phyloP scores from a whole-genome alignment of 2,329 filamentous ascomycete genomes.

The Tolypocladium endophyticum region DNA sequence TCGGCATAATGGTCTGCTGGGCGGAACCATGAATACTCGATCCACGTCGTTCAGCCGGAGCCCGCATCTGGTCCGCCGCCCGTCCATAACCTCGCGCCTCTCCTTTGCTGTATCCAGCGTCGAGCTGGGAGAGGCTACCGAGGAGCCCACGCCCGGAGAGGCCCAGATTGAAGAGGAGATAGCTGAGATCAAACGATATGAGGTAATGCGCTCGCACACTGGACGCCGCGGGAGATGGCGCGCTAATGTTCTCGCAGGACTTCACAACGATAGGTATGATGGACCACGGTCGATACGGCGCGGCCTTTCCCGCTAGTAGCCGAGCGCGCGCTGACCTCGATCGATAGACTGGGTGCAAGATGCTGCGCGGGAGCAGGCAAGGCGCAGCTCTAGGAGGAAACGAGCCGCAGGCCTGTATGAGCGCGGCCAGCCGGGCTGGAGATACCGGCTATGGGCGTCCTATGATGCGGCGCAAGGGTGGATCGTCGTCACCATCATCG shows the following conservation, averaged over 20 bases:
- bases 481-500: conserved; percentile 93
- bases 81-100: conserved; percentile 54
- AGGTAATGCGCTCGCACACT: conserved; percentile 33
- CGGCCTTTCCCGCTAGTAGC: conserved; percentile 5
- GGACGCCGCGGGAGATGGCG: not conserved
- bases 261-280: conserved; percentile 82
- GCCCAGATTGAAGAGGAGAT: conserved; percentile 86
- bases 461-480: conserved; percentile 96
- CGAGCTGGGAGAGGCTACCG: conserved; percentile 49
- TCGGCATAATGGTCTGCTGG: conserved; percentile 27
- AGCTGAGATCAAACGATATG: conserved; percentile 94
- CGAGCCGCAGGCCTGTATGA: conserved; percentile 65
- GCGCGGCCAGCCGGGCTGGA: conserved; percentile 61
- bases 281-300: not conserved
- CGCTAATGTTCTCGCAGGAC: conserved; percentile 38
- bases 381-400: conserved; percentile 65
- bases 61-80: conserved; percentile 31
- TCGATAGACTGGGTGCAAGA: conserved; percentile 88
- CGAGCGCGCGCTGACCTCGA: conserved; percentile 17
- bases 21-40: conserved; percentile 36
- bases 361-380: conserved; percentile 78
- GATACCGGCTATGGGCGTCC: conserved; percentile 68
- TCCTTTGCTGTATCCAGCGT: conserved; percentile 56
- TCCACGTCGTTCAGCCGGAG: conserved; percentile 37
- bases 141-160: conserved; percentile 42